phyloP scores from a whole-genome alignment of 2,329 filamentous ascomycete genomes.

The Diplocarpon mali region DNA sequence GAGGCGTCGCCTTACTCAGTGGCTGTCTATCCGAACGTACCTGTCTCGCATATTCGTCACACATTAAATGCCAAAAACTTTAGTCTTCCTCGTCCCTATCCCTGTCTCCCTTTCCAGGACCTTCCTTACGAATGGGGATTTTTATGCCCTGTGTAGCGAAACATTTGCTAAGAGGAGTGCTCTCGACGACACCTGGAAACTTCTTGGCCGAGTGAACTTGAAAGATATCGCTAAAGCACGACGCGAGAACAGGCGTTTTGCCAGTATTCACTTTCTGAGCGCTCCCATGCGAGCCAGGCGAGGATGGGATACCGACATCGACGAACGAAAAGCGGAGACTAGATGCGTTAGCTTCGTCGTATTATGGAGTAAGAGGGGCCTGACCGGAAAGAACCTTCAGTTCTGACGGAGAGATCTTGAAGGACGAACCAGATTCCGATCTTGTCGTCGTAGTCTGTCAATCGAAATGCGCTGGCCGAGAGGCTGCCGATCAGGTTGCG shows the following conservation, averaged over 20 bases:
- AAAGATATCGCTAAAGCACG: constrained; percentile 79
- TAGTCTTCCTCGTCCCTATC: constrained; percentile 23
- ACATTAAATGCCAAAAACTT: background rate
- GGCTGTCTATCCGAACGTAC: too few relatives aligned
- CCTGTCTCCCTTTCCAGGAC: constrained; percentile 27
- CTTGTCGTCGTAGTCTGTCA: constrained; percentile 68
- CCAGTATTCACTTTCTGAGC: constrained; percentile 52
- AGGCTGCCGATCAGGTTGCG: constrained; percentile 89
- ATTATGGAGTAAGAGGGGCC: constrained; percentile 16
- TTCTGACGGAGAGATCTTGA: constrained; percentile 88
- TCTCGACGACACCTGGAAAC: constrained; percentile 94
- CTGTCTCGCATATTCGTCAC: too few relatives aligned
- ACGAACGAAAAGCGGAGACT: constrained; percentile 66
- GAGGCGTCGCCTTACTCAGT: too few relatives aligned
- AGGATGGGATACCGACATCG: constrained; percentile 53
- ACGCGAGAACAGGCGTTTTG: constrained; percentile 71
- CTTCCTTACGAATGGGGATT: constrained; percentile 89
- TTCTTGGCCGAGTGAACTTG: constrained; percentile 96
- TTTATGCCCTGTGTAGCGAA: constrained; percentile 94
- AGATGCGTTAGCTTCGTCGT: background rate
- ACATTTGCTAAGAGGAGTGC: constrained; percentile 78
- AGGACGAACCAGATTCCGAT: constrained; percentile 94
- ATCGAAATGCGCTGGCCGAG: constrained; percentile 74
- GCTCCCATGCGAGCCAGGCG: constrained; percentile 28
- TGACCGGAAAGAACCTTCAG: constrained; percentile 83